phyloP scores from a whole-genome alignment of 306 rosid genomes.

The Amphicarpaea edgeworthii region DNA sequence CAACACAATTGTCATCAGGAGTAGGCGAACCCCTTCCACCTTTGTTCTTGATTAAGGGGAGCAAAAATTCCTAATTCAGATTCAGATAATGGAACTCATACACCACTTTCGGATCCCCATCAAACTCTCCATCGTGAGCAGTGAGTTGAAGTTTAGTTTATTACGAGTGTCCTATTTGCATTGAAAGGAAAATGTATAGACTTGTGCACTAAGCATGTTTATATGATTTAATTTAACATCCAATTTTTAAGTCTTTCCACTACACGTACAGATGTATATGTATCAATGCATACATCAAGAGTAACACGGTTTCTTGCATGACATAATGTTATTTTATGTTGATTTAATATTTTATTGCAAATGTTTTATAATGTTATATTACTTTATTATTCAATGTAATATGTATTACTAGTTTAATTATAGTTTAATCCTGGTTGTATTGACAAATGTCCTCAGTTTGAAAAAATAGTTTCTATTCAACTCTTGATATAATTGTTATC shows the following conservation, averaged over 20 bases:
- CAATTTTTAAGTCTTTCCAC: constrained; percentile 26
- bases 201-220: constrained; percentile 40
- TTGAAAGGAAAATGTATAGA: constrained; percentile 43
- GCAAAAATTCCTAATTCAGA: constrained; percentile 36
- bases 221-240: constrained; percentile 34
- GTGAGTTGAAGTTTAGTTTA: constrained; percentile 36
- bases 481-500: background rate
- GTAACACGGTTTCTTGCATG: background rate
- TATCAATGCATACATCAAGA: background rate
- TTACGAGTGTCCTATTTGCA: constrained; percentile 31
- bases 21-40: constrained; percentile 41
- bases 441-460: background rate
- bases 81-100: constrained; percentile 44
- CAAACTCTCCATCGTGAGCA: constrained; percentile 41
- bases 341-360: background rate
- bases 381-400: background rate
- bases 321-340: background rate
- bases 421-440: background rate
- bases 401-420: background rate
- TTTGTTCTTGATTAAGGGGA: constrained; percentile 39
- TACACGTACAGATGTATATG: background rate
- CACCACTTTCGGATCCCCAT: constrained; percentile 38
- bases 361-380: no score
- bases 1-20: constrained; percentile 46
- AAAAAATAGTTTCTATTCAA: no score